These are phyloP conservation scores for Gypsophila paniculata DNA, from an alignment of 179 eudicot species.

Conservation along the genomic window DNA sequence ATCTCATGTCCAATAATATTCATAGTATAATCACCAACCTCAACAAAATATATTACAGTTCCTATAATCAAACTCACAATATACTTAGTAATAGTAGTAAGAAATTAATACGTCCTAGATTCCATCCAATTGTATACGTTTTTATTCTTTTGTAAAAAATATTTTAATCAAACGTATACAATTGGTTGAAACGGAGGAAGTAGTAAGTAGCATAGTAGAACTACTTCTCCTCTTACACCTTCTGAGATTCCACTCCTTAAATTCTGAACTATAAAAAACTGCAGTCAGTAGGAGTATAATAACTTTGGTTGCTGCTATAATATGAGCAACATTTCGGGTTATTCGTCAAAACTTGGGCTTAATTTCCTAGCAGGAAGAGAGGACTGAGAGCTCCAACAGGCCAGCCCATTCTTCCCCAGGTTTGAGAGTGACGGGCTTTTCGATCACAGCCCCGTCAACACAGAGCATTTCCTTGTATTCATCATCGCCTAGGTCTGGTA, in stretches of 20 bases:
- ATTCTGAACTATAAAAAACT: conserved; percentile 14
- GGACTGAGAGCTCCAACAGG: conserved; percentile 54
- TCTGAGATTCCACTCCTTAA: neutral
- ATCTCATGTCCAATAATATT: conserved; percentile 11
- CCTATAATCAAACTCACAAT: neutral
- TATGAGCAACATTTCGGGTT: conserved; percentile 31
- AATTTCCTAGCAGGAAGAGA: conserved; percentile 39
- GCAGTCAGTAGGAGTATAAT: conserved; percentile 24
- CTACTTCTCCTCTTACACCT: neutral
- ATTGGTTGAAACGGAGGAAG: too few relatives aligned
- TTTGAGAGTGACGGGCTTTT: conserved; percentile 66
- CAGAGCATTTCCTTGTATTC: conserved; percentile 81
- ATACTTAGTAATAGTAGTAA: neutral
- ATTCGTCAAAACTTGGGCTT: conserved; percentile 15
- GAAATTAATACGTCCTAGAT: too few relatives aligned
- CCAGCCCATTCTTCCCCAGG: conserved; percentile 83
- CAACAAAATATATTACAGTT: conserved; percentile 18
- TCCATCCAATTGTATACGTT: too few relatives aligned
- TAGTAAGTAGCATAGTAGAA: neutral
- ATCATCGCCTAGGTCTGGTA: conserved; percentile 65
- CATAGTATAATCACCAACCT: conserved; percentile 11
- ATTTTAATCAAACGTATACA: too few relatives aligned
- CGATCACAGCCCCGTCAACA: conserved; percentile 78
- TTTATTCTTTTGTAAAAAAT: too few relatives aligned
- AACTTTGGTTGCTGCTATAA: conserved; percentile 25